Evolutionary conservation across 2,329 filamentous ascomycete genomes (phyloP), one percentile per base, ranked within the genome.

Genomic region (Xylariaceae sp.): DNA sequence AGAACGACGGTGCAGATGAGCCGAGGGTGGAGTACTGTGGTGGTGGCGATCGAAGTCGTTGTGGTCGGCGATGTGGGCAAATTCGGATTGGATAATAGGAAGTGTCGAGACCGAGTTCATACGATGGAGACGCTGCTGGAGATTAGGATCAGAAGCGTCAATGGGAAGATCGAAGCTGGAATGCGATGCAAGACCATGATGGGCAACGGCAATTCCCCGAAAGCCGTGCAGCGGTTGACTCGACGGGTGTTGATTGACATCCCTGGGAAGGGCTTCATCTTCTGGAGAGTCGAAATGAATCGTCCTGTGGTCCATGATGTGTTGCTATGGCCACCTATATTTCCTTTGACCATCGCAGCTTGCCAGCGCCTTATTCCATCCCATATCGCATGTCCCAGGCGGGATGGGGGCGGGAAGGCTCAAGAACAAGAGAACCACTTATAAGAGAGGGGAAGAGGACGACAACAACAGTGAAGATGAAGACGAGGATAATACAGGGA

Each of bases 91-190:
- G 39, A 61, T 63, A 42, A 56, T 55, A 45, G 68, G 62, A 33
- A 61, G 53, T 44, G 60, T 60, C 16, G 59, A 43, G 27, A 64
- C 58, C 49, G 61, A 54, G 44, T 67, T 65, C 27, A 67, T 54
- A 27, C 60, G 63, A 19, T 60, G 60, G 23, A 70, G 60, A 36
- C 61, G 59, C 25, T 57, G 57, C 47, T 57, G 55, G 43, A 58
- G 59, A 50, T 71, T 69, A 25, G 64, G 48, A 44, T 68, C 62
- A 46, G 63, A 59, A 38, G 65, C 57, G 45, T 71, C 67, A 46
- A 75, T 65, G 40, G 68, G 64, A 21, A 74, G 62, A 42, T 68
- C 57, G 55, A 70, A 52, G 56, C 59, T 56, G 49, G 62, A 43
- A 47, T 69, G 67, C 42, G 56, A 52, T 11, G 52, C 41, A 16